phyloP scores from a whole-genome alignment of 495 filamentous ascomycete species.

The Aspergillus olivimuriae region DNA sequence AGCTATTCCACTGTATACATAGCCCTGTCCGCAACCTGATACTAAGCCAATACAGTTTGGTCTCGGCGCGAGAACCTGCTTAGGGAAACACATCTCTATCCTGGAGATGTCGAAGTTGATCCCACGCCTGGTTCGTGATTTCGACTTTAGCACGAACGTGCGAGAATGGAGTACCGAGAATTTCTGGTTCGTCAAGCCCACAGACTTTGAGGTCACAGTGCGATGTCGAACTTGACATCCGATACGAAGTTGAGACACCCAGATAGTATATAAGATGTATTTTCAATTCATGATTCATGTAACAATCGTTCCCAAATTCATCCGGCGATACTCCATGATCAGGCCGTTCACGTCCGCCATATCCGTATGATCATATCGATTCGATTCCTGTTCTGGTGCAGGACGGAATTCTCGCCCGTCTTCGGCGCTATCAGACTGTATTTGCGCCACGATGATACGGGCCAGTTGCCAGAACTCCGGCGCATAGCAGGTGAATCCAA shows the following conservation, averaged over 20 bases:
- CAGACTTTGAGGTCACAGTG: conserved; percentile 28
- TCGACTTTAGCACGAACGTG: conserved; percentile 27
- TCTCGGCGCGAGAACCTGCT: conserved; percentile 36
- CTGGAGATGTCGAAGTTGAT: conserved; percentile 44
- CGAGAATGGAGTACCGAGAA: conserved; percentile 34
- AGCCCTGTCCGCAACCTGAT: neutral
- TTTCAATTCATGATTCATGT: conserved; percentile 4
- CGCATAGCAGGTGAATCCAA: conserved; percentile 20
- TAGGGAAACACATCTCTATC: conserved; percentile 43
- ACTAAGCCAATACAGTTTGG: conserved; percentile 33
- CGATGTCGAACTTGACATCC: no score
- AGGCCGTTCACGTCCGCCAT: conserved; percentile 26
- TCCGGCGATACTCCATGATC: conserved; percentile 24
- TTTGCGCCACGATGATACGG: conserved; percentile 16
- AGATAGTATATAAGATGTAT: no score
- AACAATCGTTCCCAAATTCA: conserved; percentile 14
- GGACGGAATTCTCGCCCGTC: conserved; percentile 2
- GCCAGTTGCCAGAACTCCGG: conserved; percentile 28
- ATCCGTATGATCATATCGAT: conserved; percentile 23
- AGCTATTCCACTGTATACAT: neutral
- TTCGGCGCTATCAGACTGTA: conserved; percentile 4
- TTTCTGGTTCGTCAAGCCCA: conserved; percentile 45
- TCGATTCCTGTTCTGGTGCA: neutral
- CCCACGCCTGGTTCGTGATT: conserved; percentile 37
- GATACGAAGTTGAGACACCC: neutral